Base-by-base conservation (phyloP, 208 protist genomes). In the Naegleria gruberi region DNA sequence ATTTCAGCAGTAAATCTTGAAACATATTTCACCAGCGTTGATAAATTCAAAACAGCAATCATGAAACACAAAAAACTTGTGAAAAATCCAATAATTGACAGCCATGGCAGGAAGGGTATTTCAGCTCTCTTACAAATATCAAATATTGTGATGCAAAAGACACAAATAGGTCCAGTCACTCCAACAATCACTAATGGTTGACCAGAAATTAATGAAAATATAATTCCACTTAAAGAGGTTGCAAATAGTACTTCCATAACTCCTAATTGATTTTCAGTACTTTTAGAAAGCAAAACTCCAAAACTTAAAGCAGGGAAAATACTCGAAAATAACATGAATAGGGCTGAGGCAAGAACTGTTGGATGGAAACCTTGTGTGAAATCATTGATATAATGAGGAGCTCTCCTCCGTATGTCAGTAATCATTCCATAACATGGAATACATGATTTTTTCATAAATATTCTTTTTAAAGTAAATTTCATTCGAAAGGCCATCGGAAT, bases 101-200 rank as follows among this genome's bases (percentile, higher is more conserved):
- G 84, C 83, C 86, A 93, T 17, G 44, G 41, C 8, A 92, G 81
- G 44, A 92, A 93, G 17, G n/a, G 87, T 34, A 92, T 37, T 8
- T 90, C 86, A 30, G 93, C 8, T 40, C 43, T n/a, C 44, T 92
- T 57, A 47, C 73, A 57, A 4, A 93, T 57, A 30, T 91, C 46
- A 82, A 90, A 92, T 19, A 93, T 15, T 51, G 91, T 92, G n/a
- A 15, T 41, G 7, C 40, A 87, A 87, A 94, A 91, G 77, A 94
- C 91, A 42, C 34, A 26, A 0, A 93, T 34, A 17, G 86, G 92
- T 41, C 90, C 91, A 19, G 91, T 94, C 6, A 93, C 91, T 65
- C 90, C 91, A 0, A 93, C 45, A 87, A 94, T 91, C 23, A 90
- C 74, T 34, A 93, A 44, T 46, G 92, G 92, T 45, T 91, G 91